Evolutionary conservation across 805 yeast genomes (phyloP), one percentile per base, ranked within the genome.

Genomic region (Barnettozyma populi): DNA sequence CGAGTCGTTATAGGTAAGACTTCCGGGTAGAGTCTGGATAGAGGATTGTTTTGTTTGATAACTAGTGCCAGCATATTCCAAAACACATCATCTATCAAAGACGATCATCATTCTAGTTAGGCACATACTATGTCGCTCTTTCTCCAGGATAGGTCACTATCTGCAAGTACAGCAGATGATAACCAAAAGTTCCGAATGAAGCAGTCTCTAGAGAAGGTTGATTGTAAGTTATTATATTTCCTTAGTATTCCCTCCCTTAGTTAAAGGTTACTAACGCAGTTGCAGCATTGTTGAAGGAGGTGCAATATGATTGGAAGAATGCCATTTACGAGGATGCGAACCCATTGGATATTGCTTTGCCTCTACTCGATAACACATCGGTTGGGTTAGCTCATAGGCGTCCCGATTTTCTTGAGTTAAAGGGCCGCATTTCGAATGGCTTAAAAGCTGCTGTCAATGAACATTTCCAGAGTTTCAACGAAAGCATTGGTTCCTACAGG

Each of bases 371-470:
- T 64, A 84, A 82, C 57, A 81, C 95, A 2, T 86, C 96, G 0
- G 94, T 90, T n/a, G 98, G 98, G 0, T 68, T 87, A 57, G 95
- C 96, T 0, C 84, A 82, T 57, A 78, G 83, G 50, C 73, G 74
- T 49, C 73, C 73, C 2, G 90, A 87, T 51, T 92, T 92, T 55
- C 70, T 74, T 38, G 74, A 75, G 42, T 65, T 89, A 40, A 79
- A 83, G 51, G 68, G 70, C 21, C 70, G 76, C 45, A 75, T 90
- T 11, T 77, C 82, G 14, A 61, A 61, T 16, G 76, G 81, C 23
- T 70, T 92, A 45, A 77, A 83, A 50, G 67, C 66, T 21, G 87
- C 90, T 2, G 97, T 90, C 25, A 84, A 84, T 54, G 86, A 82
- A 46, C 86, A 89, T 61, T 84, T 82, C 62, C 90, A 87, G 61